phyloP scores from a whole-genome alignment of 2,329 filamentous ascomycete species.

The Phaeosphaeria sp. region DNA sequence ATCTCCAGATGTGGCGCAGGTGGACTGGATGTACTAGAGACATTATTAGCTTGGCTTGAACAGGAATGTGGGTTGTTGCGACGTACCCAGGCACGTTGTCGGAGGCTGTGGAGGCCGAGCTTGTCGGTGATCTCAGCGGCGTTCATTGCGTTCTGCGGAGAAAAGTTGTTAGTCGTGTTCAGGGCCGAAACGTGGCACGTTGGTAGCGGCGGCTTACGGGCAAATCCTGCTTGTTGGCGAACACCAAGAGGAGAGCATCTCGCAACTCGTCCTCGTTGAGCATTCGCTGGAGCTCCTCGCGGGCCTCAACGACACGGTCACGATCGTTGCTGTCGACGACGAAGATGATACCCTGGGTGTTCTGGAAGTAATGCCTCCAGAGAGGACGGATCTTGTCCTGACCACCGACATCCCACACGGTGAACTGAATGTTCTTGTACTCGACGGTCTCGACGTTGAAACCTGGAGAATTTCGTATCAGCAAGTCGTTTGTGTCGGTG shows the following conservation, averaged over 20 bases:
- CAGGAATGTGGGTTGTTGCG: constrained; percentile 37
- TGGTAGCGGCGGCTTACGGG: constrained; percentile 64
- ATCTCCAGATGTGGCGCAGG: constrained; percentile 97
- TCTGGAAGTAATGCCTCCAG: constrained; percentile 97
- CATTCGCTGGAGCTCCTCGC: constrained; percentile 93
- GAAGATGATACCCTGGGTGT: constrained; percentile 97
- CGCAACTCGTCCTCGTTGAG: constrained; percentile 98
- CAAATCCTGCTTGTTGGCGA: constrained; percentile 99
- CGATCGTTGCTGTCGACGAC: constrained; percentile 96
- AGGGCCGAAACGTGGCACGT: constrained; percentile 2
- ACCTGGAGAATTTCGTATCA: constrained; percentile 52
- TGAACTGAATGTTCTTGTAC: constrained; percentile 99
- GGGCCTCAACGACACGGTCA: constrained; percentile 88
- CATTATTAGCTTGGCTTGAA: constrained; percentile 26
- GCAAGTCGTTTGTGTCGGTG: constrained; percentile 17
- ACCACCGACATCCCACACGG: constrained; percentile 97
- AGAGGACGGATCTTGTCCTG: constrained; percentile 98
- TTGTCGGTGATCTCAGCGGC: constrained; percentile 99
- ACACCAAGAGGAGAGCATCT: constrained; percentile 90
- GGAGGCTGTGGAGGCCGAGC: constrained; percentile 98
- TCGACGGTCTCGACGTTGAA: constrained; percentile 99
- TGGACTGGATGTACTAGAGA: constrained; percentile 92
- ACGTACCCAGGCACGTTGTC: constrained; percentile 98
- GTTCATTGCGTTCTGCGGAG: constrained; percentile 94
- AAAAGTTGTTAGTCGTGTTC: constrained; percentile 19